A percentile compares a stretch with the other conserved stretches of the same genome.
These are phyloP conservation scores for Puya raimondii DNA, from an alignment of 176 grass and related monocot species.

Conservation along the genomic window DNA sequence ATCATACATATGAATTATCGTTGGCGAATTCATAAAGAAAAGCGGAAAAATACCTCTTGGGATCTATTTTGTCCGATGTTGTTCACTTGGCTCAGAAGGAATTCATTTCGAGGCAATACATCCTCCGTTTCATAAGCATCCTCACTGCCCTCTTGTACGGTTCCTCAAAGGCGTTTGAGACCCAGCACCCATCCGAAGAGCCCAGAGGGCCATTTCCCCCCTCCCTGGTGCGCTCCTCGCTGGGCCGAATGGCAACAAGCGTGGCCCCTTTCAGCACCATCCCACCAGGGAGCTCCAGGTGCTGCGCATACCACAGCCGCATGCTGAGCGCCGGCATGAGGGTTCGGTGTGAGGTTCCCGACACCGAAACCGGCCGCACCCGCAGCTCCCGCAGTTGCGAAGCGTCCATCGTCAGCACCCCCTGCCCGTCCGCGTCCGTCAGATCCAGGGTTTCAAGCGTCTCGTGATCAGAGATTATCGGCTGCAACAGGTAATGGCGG, in stretches of 20 bases:
- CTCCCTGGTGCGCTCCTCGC: conserved; percentile 38
- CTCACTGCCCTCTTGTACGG: conserved; percentile 52
- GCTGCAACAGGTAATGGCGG: conserved; percentile 72
- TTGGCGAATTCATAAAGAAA: neutral
- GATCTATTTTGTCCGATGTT: conserved; percentile 7
- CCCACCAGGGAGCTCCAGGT: conserved; percentile 59
- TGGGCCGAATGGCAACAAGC: conserved; percentile 73
- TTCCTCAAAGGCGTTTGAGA: conserved; percentile 78
- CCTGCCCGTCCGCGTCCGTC: conserved; percentile 70
- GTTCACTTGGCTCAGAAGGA: conserved; percentile 50
- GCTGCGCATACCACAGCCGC: conserved; percentile 64
- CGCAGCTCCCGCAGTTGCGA: conserved; percentile 55
- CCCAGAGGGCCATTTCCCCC: conserved; percentile 9
- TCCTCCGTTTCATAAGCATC: conserved; percentile 67
- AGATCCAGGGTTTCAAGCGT: conserved; percentile 65
- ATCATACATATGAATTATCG: neutral
- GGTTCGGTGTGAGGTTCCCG: conserved; percentile 52
- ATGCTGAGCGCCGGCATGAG: conserved; percentile 85
- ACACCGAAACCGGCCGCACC: conserved; percentile 44
- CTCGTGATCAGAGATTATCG: conserved; percentile 57
- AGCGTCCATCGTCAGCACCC: conserved; percentile 72
- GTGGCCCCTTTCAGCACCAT: conserved; percentile 74
- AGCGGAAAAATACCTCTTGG: conserved; percentile 20
- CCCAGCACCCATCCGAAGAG: conserved; percentile 34
- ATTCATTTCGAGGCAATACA: conserved; percentile 88